Evolutionary conservation across 116 monocot genomes (phyloP).

Genomic region (Dioscorea cayenensis): DNA sequence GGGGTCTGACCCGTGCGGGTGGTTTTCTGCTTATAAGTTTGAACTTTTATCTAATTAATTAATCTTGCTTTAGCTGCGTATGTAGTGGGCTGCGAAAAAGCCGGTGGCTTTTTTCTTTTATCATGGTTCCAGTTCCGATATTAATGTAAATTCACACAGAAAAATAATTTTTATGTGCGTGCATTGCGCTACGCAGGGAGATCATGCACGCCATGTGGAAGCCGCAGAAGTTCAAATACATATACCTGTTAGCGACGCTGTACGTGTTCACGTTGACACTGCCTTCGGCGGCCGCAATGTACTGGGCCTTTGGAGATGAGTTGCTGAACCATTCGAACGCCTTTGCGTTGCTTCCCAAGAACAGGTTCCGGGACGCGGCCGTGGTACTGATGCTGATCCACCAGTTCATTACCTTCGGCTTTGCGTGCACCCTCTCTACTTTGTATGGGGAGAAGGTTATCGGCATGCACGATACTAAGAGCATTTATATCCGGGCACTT

Average conservation of each 20-base stretch:
- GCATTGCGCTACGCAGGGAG: constrained; percentile 37
- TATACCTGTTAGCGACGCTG: constrained; percentile 75
- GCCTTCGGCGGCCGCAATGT: constrained; percentile 71
- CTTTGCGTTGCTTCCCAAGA: constrained; percentile 57
- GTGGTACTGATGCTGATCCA: constrained; percentile 88
- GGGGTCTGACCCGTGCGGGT: no score
- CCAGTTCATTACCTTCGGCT: constrained; percentile 97
- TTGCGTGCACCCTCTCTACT: constrained; percentile 87
- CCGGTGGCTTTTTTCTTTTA: no score
- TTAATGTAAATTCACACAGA: no score
- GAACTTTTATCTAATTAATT: no score
- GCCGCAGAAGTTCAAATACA: constrained; percentile 84
- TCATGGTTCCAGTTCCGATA: no score
- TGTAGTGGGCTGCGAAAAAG: no score
- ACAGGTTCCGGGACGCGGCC: constrained; percentile 48
- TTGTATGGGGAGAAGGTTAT: constrained; percentile 94
- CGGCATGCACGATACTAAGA: constrained; percentile 67
- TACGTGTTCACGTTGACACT: constrained; percentile 89
- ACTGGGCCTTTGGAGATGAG: constrained; percentile 89
- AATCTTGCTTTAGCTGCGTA: no score
- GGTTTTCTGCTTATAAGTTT: no score
- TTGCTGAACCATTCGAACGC: constrained; percentile 65
- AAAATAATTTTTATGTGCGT: no score
- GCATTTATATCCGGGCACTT: constrained; percentile 52
- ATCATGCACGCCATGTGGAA: constrained; percentile 99